A percentile compares a stretch with the other conserved stretches of the same genome.
phyloP scores from a whole-genome alignment of 805 yeast species.

The Pichia cabralensis region DNA sequence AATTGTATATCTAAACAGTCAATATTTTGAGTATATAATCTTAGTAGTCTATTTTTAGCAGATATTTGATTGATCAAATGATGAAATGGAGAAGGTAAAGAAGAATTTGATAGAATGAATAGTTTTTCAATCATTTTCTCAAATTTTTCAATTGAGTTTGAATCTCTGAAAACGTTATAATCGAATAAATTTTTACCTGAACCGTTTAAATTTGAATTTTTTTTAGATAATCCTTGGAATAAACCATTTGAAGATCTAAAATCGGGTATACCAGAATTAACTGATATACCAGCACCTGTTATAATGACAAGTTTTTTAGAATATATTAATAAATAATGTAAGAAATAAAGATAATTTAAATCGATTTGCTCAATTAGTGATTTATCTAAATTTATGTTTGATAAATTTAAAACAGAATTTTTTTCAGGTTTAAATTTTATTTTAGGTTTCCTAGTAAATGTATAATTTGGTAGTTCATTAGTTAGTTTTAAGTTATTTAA shows the following conservation, averaged over 20 bases:
- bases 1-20: constrained; percentile 68
- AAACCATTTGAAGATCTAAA: constrained; percentile 71
- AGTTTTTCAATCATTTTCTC: constrained; percentile 66
- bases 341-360: constrained; percentile 34
- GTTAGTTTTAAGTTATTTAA: constrained; percentile 4
- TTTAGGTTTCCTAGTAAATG: constrained; percentile 32
- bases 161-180: constrained; percentile 61
- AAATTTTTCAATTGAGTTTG: constrained; percentile 49
- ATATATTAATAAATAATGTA: constrained; percentile 42
- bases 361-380: constrained; percentile 28
- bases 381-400: constrained; percentile 17
- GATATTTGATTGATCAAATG: constrained; percentile 49
- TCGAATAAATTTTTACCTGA: constrained; percentile 61
- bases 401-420: constrained; percentile 34
- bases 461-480: constrained; percentile 8
- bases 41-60: constrained; percentile 48
- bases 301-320: constrained; percentile 54
- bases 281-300: constrained; percentile 88
- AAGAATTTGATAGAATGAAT: constrained; percentile 40
- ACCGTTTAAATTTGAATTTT: constrained; percentile 31
- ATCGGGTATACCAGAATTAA: constrained; percentile 79
- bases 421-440: constrained; percentile 36
- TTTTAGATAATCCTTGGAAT: constrained; percentile 41
- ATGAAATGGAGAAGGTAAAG: constrained; percentile 73
- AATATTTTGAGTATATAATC: constrained; percentile 83